Conservation (phyloP, 805 yeast species). For the Pichia californica region DNA sequence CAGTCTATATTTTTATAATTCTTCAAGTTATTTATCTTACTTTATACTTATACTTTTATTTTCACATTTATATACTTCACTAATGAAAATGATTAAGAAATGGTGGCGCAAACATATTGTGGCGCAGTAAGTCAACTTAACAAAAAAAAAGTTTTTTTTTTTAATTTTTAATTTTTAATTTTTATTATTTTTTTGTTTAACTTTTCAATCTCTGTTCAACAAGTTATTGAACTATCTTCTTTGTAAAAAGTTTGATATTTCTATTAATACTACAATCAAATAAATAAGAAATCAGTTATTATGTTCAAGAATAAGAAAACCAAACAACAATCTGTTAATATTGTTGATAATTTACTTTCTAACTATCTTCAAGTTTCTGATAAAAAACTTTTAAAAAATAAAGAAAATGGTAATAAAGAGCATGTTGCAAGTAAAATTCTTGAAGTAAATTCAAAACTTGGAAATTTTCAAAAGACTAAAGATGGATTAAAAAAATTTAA, state of each 20-base stretch:
- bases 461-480: constrained; percentile 14
- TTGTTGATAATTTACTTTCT: constrained; percentile 24
- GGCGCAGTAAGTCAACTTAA: no score
- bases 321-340: constrained; percentile 15
- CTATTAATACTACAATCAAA: neutral
- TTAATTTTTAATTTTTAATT: neutral
- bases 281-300: neutral
- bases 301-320: constrained; percentile 19
- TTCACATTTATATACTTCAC: no score
- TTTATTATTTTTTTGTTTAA: neutral
- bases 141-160: neutral
- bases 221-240: no score
- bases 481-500: constrained; percentile 14
- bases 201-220: no score
- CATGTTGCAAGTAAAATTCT: constrained; percentile 22
- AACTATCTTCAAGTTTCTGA: constrained; percentile 19
- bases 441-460: constrained; percentile 16
- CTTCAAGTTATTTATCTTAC: neutral
- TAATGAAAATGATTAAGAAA: no score
- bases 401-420: constrained; percentile 4
- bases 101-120: no score
- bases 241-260: no score
- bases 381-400: constrained; percentile 2
- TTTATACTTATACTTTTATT: no score
- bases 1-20: neutral